These are phyloP conservation scores for Pichia sp. DNA, from an alignment of 1,139 yeast genomes.

Conservation along the genomic window DNA sequence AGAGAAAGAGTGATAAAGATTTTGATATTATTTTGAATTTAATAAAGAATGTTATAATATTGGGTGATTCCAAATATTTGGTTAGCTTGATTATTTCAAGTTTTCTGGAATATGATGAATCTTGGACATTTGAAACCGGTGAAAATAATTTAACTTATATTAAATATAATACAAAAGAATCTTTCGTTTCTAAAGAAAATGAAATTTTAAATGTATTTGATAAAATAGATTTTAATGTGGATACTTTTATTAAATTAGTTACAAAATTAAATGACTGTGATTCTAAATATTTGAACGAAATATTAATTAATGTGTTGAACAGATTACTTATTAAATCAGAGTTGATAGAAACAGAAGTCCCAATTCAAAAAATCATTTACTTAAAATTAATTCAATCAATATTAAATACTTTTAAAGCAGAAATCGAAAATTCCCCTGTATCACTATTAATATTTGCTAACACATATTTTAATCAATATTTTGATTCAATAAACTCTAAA, in stretches of 20 bases:
- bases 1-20: slow-evolving; percentile 37
- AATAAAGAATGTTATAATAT: slow-evolving; percentile 28
- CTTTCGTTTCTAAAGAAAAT: slow-evolving; percentile 10
- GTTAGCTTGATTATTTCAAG: slow-evolving; percentile 5
- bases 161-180: slow-evolving; percentile 18
- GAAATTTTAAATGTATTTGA: slow-evolving; percentile 27
- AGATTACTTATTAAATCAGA: slow-evolving; percentile 48
- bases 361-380: slow-evolving; percentile 53
- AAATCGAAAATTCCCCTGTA: slow-evolving; percentile 53
- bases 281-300: slow-evolving; percentile 38
- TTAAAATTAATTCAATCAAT: slow-evolving; percentile 59
- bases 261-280: slow-evolving; percentile 45
- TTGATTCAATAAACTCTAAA: slow-evolving; percentile 1
- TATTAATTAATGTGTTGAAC: slow-evolving; percentile 49
- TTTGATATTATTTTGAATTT: slow-evolving; percentile 42
- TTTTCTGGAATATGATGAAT: slow-evolving; percentile 32
- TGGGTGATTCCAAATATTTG: slow-evolving; percentile 27
- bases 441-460: slow-evolving; percentile 10
- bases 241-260: slow-evolving; percentile 34
- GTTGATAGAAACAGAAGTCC: slow-evolving; percentile 37
- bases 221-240: slow-evolving; percentile 48
- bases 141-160: slow-evolving; percentile 55
- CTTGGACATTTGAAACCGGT: slow-evolving; percentile 50
- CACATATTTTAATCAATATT: slow-evolving; percentile 7
- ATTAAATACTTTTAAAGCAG: slow-evolving; percentile 54